Percentiles rank a stretch among this genome's conserved stretches.
phyloP scores from a whole-genome alignment of 2,329 filamentous ascomycete genomes.

The Blumeria graminis region DNA sequence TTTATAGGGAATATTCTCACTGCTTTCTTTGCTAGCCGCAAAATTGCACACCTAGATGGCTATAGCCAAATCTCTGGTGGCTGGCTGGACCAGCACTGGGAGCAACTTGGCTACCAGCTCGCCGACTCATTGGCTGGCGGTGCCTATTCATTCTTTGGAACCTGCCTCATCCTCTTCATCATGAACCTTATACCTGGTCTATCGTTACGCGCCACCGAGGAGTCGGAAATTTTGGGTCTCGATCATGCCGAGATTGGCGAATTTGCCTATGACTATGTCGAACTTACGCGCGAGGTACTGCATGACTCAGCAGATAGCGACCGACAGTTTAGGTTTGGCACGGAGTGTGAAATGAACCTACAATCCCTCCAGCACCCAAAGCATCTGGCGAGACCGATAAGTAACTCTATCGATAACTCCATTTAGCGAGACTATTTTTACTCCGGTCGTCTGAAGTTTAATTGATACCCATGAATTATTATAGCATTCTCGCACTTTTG shows the following conservation, averaged over 20 bases:
- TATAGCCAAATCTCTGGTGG: slow-evolving; percentile 40
- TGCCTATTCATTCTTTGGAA: slow-evolving; percentile 52
- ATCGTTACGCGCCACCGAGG: slow-evolving; percentile 21
- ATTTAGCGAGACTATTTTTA: no score
- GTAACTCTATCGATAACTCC: no score
- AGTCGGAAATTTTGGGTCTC: slow-evolving; percentile 53
- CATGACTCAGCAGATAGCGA: no score
- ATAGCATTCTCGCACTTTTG: no score
- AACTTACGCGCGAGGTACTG: not conserved
- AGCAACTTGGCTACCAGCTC: slow-evolving; percentile 62
- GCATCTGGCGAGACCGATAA: no score
- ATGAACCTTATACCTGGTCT: slow-evolving; percentile 55
- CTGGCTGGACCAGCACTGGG: slow-evolving; percentile 60
- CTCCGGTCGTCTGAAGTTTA: no score
- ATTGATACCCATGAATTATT: no score
- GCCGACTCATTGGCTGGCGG: slow-evolving; percentile 55
- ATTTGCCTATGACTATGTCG: slow-evolving; percentile 60
- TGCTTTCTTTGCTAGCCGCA: slow-evolving; percentile 50
- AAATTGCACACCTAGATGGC: slow-evolving; percentile 37
- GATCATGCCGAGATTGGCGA: slow-evolving; percentile 77
- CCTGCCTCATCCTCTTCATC: slow-evolving; percentile 51
- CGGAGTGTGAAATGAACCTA: no score
- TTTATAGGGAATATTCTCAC: slow-evolving; percentile 55
- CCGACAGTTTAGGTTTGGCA: no score
- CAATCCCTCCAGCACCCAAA: no score